Percentiles rank a stretch among this genome's conserved stretches.
Evolutionary conservation across 495 filamentous ascomycete species (phyloP).

Genomic region (Lentithecium fluviatile): DNA sequence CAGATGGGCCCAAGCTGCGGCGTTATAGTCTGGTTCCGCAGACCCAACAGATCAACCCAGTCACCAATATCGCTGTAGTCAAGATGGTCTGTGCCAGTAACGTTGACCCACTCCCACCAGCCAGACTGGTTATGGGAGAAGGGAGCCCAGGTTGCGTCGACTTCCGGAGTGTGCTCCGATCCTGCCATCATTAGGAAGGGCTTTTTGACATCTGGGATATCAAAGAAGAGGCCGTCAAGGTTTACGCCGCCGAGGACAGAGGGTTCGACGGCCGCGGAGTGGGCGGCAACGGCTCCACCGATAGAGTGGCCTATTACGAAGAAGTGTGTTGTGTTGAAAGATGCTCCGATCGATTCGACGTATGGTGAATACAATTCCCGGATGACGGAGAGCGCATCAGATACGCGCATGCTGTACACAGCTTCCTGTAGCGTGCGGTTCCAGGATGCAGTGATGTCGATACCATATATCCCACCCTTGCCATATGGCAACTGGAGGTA

Average conservation of each 20-base stretch:
- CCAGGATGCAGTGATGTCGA: slow-evolving; percentile 6
- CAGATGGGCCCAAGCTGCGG: slow-evolving; percentile 8
- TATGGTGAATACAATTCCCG: slow-evolving; percentile 10
- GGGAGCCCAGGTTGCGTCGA: slow-evolving; percentile 11
- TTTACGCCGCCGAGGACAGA: slow-evolving; percentile 21
- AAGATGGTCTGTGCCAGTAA: slow-evolving; percentile 14
- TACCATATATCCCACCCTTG: slow-evolving; percentile 9
- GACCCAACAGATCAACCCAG: slow-evolving; percentile 24
- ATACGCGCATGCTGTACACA: slow-evolving; percentile 11
- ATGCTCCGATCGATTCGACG: slow-evolving; percentile 6
- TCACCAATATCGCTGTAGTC: slow-evolving; percentile 21
- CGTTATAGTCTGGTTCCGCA: slow-evolving; percentile 2
- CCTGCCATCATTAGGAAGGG: slow-evolving; percentile 21
- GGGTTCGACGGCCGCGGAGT: background rate
- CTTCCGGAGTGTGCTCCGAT: slow-evolving; percentile 8
- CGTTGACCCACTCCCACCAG: slow-evolving; percentile 27
- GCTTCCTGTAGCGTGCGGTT: background rate
- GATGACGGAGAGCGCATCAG: slow-evolving; percentile 17
- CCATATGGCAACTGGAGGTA: slow-evolving; percentile 21
- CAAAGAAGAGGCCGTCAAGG: slow-evolving; percentile 18
- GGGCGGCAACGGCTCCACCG: slow-evolving; percentile 13
- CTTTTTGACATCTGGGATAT: slow-evolving; percentile 15
- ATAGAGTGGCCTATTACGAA: slow-evolving; percentile 20
- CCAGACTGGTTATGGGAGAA: slow-evolving; percentile 23
- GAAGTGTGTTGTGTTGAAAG: slow-evolving; percentile 22